Conservation (phyloP, 768 basidiomycete species). For the Kondoa subrosea region DNA sequence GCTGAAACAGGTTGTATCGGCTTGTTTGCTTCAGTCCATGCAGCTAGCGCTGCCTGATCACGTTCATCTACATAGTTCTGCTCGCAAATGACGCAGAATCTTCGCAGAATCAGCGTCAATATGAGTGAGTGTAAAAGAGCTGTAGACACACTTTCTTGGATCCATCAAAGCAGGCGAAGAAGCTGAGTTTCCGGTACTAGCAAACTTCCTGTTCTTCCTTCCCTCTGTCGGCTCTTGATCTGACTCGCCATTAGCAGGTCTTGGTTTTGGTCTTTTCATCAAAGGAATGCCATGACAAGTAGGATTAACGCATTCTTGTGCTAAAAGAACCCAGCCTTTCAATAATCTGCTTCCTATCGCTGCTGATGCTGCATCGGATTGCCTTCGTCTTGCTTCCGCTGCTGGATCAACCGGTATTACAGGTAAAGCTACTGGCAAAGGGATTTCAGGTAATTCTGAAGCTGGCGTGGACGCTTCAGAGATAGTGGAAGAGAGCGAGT, state of each 20-base stretch:
- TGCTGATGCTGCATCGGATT: constrained; percentile 61
- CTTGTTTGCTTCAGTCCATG: not conserved
- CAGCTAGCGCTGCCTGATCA: not conserved
- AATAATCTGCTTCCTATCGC: constrained; percentile 62
- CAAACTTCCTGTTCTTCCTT: not conserved
- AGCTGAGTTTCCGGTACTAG: not conserved
- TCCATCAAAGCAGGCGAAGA: not conserved
- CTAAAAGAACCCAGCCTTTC: constrained; percentile 78
- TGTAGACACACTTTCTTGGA: not conserved
- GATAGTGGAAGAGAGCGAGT: not conserved
- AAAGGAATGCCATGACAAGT: constrained; percentile 67
- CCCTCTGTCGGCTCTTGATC: not conserved
- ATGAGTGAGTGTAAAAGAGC: not conserved
- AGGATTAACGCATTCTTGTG: constrained; percentile 56
- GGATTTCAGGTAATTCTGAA: constrained; percentile 2
- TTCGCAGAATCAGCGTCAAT: not conserved
- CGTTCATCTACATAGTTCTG: not conserved
- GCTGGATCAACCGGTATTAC: constrained; percentile 29
- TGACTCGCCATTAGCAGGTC: not conserved
- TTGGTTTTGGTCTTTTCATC: constrained; percentile 32
- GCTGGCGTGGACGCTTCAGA: constrained; percentile 15
- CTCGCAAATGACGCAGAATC: not conserved
- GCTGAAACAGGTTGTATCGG: not conserved
- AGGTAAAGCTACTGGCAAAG: constrained; percentile 2
- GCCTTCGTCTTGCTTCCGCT: constrained; percentile 50